Conservation (phyloP, 2,329 filamentous ascomycete species). For the Alternaria atra region DNA sequence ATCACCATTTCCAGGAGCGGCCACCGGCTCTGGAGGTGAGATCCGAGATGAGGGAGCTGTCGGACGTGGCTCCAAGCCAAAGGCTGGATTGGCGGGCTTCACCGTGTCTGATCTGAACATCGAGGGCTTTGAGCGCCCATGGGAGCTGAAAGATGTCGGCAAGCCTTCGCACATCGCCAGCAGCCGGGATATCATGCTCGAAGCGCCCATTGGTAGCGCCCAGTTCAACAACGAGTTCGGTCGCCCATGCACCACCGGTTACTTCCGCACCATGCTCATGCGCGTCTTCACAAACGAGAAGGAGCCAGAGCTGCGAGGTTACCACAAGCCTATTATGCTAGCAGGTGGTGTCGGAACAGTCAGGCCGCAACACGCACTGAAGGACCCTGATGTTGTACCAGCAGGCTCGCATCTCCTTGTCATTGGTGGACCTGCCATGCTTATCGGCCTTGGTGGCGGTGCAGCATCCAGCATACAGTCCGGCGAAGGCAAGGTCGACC, state of each 20-base stretch:
- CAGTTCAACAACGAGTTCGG: constrained; percentile 99
- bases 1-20: constrained; percentile 90
- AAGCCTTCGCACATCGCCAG: constrained; percentile 92
- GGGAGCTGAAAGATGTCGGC: constrained; percentile 85
- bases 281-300: constrained; percentile 69
- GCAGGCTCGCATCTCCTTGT: constrained; percentile 92
- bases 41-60: constrained; percentile 96
- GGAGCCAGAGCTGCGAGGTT: constrained; percentile 79
- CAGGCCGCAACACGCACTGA: constrained; percentile 87
- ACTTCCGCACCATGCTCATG: constrained; percentile 88
- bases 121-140: constrained; percentile 81
- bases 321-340: constrained; percentile 99
- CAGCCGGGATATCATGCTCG: constrained; percentile 95
- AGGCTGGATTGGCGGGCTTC: constrained; percentile 90
- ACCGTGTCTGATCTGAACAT: constrained; percentile 95
- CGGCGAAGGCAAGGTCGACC: constrained; percentile 85
- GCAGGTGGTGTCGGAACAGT: constrained; percentile 95
- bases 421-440: constrained; percentile 94
- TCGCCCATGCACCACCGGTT: constrained; percentile 84
- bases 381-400: constrained; percentile 79
- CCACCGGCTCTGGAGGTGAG: constrained; percentile 93
- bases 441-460: constrained; percentile 94
- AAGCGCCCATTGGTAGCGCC: constrained; percentile 93
- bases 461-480: constrained; percentile 92
- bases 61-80: constrained; percentile 89